phyloP scores from a whole-genome alignment of 257 asterid species.

The Voacanga thouarsii region DNA sequence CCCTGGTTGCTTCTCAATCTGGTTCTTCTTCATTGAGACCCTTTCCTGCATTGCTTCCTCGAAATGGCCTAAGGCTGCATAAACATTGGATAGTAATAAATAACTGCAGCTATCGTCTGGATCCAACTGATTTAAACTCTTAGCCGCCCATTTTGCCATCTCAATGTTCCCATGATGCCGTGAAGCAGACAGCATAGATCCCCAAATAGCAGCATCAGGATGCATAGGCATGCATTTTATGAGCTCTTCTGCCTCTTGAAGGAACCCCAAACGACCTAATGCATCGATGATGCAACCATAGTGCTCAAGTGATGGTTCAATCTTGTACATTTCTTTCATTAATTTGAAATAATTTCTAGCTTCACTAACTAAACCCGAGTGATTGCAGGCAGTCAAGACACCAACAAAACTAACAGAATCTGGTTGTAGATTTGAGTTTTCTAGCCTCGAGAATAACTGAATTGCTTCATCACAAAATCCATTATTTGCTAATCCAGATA shows the following conservation, averaged over 20 bases:
- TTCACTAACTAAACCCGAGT: conserved; percentile 44
- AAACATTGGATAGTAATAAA: conserved; percentile 55
- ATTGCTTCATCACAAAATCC: conserved; percentile 49
- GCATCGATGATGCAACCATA: conserved; percentile 70
- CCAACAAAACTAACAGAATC: conserved; percentile 50
- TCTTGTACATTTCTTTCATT: conserved; percentile 38
- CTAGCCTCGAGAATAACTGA: conserved; percentile 43
- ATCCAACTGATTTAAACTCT: conserved; percentile 39
- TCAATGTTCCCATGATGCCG: conserved; percentile 30
- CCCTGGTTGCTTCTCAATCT: conserved; percentile 52
- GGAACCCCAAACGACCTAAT: conserved; percentile 60
- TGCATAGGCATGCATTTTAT: conserved; percentile 47
- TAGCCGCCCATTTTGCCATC: conserved; percentile 54
- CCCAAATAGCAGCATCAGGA: conserved; percentile 62
- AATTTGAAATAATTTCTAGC: conserved; percentile 43
- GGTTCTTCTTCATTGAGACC: conserved; percentile 42
- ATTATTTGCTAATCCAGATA: conserved; percentile 60
- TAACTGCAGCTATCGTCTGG: conserved; percentile 50
- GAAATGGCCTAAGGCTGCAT: conserved; percentile 52
- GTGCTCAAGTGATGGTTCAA: conserved; percentile 51
- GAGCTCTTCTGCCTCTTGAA: conserved; percentile 58
- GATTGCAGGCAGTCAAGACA: conserved; percentile 54
- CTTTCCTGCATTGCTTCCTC: conserved; percentile 51
- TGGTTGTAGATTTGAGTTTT: conserved; percentile 36
- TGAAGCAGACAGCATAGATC: conserved; percentile 55